Base-by-base conservation (phyloP, 1,284 basidiomycete species). In the Apiotrichum laibachii region DNA sequence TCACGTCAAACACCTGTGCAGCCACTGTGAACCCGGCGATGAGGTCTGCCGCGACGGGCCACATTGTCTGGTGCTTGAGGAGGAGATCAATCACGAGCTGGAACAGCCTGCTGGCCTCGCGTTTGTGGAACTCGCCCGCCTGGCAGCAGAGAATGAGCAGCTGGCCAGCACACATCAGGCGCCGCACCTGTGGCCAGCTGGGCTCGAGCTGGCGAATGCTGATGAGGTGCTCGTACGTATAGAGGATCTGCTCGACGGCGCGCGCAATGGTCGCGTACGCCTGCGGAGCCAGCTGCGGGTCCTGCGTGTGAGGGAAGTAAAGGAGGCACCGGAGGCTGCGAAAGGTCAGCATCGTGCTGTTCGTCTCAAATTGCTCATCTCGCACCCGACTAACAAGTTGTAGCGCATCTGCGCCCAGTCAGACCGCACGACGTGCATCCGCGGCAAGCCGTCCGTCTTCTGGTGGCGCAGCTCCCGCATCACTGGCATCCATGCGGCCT, bases 351-450 rank as follows among this genome's bases (percentile, higher is more conserved):
- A 4, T 31, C 4, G 7, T 3, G 2, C 10, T 12, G 37, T 39
- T 4, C 37, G 37, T 2, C 4, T 16, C 4, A 39, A 4, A 2
- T 16, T 11, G 22, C 16, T 16, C 37, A 39, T 13, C 31, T 50
- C 61, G n/a, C 26, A 67, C 66, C 67, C n/a, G n/a, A n/a, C n/a
- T n/a, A n/a, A n/a, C 26, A 31, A 69, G 50, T 67, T 61, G 55
- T 62, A 67, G 3, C 67, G 53, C 44, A 67, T 55, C 53, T 67
- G 59, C 10, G 63, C 59, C 63, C 65, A 69, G 26, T 45, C 11
- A 12, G 16, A 39, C 37, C 37, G 16, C 16, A 16, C 52, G 0
- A 50, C 21, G 51, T 60, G 59, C 11, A 57, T 45, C 16, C 16
- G 11, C 1, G 55, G 57, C 3, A 52, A 8, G n/a, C 49, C 58